Percentiles rank a stretch among this genome's conserved stretches.
phyloP scores from a whole-genome alignment of 73 alveolate genomes.

The Effrenium voratum region DNA sequence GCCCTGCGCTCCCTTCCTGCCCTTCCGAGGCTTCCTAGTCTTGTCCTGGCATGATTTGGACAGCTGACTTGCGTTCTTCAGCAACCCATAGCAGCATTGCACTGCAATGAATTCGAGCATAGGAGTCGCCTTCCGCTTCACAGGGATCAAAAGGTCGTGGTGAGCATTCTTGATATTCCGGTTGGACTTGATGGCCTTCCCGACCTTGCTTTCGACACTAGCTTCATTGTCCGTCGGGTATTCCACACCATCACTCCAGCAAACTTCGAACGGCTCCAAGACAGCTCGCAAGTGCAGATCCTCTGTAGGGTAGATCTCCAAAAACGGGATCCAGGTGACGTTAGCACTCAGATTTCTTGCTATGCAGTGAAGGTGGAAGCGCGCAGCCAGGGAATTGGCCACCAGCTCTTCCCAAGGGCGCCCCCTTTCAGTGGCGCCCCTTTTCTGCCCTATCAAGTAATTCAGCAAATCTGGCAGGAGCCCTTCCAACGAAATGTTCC shows the following conservation, averaged over 20 bases:
- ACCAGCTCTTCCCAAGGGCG: slow-evolving; percentile 61
- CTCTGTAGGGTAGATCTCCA: slow-evolving; percentile 46
- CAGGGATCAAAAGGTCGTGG: slow-evolving; percentile 39
- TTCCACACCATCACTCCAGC: slow-evolving; percentile 65
- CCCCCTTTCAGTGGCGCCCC: slow-evolving; percentile 38
- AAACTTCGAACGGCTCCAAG: slow-evolving; percentile 48
- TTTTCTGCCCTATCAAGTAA: background rate
- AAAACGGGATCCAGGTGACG: slow-evolving; percentile 39
- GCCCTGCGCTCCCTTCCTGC: too few relatives aligned
- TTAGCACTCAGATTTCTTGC: background rate
- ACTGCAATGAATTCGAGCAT: slow-evolving; percentile 31
- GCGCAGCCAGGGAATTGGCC: slow-evolving; percentile 50
- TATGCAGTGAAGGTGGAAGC: slow-evolving; percentile 30
- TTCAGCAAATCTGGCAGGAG: slow-evolving; percentile 38
- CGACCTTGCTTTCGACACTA: slow-evolving; percentile 38
- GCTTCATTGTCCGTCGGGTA: slow-evolving; percentile 43
- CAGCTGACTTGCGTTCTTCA: slow-evolving; percentile 26
- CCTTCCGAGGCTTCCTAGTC: slow-evolving; percentile 40
- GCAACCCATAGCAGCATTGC: slow-evolving; percentile 48
- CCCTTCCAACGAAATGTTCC: slow-evolving; percentile 27
- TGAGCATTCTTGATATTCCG: slow-evolving; percentile 34
- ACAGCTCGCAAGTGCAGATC: background rate
- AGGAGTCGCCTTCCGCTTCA: slow-evolving; percentile 23
- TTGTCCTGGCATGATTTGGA: slow-evolving; percentile 47
- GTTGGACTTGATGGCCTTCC: slow-evolving; percentile 45